A percentile compares a stretch with the other conserved stretches of the same genome.
These are phyloP conservation scores for Aspergillus novofumigatus DNA, from an alignment of 2,329 filamentous ascomycete genomes.

Conservation along the genomic window DNA sequence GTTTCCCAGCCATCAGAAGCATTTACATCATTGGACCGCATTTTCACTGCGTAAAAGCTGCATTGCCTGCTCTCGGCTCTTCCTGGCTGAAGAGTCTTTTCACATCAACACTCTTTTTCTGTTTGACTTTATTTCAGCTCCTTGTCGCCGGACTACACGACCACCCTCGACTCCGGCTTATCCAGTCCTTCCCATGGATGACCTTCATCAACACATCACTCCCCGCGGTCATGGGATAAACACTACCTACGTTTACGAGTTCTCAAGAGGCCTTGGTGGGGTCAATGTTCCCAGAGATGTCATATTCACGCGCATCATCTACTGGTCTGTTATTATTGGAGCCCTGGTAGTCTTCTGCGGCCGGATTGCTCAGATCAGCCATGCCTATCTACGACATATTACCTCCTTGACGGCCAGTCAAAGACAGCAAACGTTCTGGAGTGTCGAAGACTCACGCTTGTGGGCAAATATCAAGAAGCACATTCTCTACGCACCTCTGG, in stretches of 20 bases:
- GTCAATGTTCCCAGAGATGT: slow-evolving; percentile 38
- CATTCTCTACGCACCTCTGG: slow-evolving; percentile 60
- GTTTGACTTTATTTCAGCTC: slow-evolving; percentile 1
- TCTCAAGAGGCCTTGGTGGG: slow-evolving; percentile 36
- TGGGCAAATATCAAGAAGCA: slow-evolving; percentile 46
- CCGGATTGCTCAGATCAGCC: slow-evolving; percentile 41
- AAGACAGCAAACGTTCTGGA: slow-evolving; percentile 44
- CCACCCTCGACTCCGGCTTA: slow-evolving; percentile 3
- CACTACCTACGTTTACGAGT: slow-evolving; percentile 39
- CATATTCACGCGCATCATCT: slow-evolving; percentile 39
- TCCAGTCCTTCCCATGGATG: slow-evolving; percentile 25
- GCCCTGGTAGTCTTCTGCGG: slow-evolving; percentile 37
- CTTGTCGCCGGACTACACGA: background rate
- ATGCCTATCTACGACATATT: slow-evolving; percentile 43
- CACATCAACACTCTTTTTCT: slow-evolving; percentile 1
- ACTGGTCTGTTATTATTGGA: slow-evolving; percentile 30
- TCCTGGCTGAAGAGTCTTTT: background rate
- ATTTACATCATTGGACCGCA: slow-evolving; percentile 6
- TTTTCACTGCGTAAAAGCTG: slow-evolving; percentile 4
- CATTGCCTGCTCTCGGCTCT: slow-evolving; percentile 1
- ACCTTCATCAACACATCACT: slow-evolving; percentile 17
- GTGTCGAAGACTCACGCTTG: slow-evolving; percentile 35
- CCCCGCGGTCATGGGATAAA: slow-evolving; percentile 28
- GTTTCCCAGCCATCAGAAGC: slow-evolving; percentile 20
- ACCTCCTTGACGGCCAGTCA: slow-evolving; percentile 34